phyloP scores from a whole-genome alignment of 2,329 filamentous ascomycete genomes.

The Arthrocladium fulminans region DNA sequence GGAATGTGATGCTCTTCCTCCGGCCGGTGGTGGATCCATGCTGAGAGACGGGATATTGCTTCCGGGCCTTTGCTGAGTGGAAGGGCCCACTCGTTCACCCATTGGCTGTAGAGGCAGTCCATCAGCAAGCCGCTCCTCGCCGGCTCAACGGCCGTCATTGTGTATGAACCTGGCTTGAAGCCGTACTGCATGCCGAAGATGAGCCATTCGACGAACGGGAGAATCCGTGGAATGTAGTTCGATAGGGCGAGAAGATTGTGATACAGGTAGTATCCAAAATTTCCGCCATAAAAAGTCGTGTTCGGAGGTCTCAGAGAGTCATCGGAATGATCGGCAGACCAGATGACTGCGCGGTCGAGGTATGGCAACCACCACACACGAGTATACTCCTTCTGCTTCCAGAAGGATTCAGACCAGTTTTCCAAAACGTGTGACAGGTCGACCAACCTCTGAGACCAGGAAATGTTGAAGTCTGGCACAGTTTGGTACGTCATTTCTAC shows the following conservation, averaged over 20 bases:
- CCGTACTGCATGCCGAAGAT: slow-evolving; percentile 97
- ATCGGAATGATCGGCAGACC: slow-evolving; percentile 73
- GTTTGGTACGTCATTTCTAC: slow-evolving; percentile 80
- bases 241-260: slow-evolving; percentile 79
- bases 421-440: slow-evolving; percentile 59
- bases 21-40: slow-evolving; percentile 72
- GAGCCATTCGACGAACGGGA: slow-evolving; percentile 90
- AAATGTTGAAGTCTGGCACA: slow-evolving; percentile 70
- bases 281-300: slow-evolving; percentile 69
- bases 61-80: slow-evolving; percentile 80
- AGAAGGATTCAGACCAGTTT: slow-evolving; percentile 65
- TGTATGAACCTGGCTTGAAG: slow-evolving; percentile 58
- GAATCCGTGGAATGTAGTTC: slow-evolving; percentile 65
- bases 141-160: slow-evolving; percentile 67
- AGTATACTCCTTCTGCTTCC: slow-evolving; percentile 80
- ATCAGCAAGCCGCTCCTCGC: slow-evolving; percentile 75
- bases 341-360: slow-evolving; percentile 75
- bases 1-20: slow-evolving; percentile 63
- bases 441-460: slow-evolving; percentile 75
- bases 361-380: slow-evolving; percentile 98
- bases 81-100: slow-evolving; percentile 96
- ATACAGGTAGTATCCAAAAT: slow-evolving; percentile 79
- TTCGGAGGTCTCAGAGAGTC: slow-evolving; percentile 52
- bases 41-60: slow-evolving; percentile 69
- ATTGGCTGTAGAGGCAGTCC: slow-evolving; percentile 98